phyloP scores from a whole-genome alignment of 2,329 filamentous ascomycete genomes.

The Sarocladium strictum region DNA sequence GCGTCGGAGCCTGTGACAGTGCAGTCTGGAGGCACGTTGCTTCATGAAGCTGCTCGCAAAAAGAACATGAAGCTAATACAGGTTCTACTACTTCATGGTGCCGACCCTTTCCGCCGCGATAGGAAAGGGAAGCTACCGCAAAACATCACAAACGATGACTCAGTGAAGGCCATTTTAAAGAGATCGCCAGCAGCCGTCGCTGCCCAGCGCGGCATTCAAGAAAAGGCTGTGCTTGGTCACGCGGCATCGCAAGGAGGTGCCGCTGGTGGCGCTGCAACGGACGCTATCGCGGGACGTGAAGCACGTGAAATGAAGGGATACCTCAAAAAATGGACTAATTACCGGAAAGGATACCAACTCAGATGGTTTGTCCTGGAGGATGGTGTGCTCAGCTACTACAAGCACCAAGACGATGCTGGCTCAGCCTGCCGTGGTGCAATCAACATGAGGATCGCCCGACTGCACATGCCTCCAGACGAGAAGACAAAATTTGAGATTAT shows the following conservation, averaged over 20 bases:
- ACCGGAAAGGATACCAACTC: conserved; percentile 92
- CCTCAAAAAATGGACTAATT: conserved; percentile 99
- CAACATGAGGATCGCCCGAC: conserved; percentile 93
- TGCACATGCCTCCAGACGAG: conserved; percentile 95
- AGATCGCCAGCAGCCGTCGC: conserved; percentile 90
- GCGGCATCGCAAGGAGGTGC: conserved; percentile 47
- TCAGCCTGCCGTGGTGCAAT: conserved; percentile 96
- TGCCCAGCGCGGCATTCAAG: conserved; percentile 91
- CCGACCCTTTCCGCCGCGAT: conserved; percentile 91
- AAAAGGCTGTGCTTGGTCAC: conserved; percentile 89
- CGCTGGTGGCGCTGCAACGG: conserved; percentile 46
- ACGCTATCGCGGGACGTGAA: conserved; percentile 71
- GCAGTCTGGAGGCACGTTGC: conserved; percentile 79
- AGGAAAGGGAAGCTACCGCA: conserved; percentile 93
- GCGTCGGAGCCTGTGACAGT: conserved; percentile 72
- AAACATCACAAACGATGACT: conserved; percentile 92
- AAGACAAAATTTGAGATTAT: conserved; percentile 98
- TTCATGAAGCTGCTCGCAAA: conserved; percentile 88
- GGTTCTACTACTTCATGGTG: conserved; percentile 84
- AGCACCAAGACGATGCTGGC: conserved; percentile 95
- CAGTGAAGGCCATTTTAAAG: conserved; percentile 82
- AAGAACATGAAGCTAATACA: conserved; percentile 85
- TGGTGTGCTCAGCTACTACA: conserved; percentile 96
- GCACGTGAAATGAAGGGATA: conserved; percentile 97
- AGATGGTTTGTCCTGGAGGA: conserved; percentile 98